Base-by-base conservation (phyloP, 2,329 filamentous ascomycete genomes). In the Penicillium griseofulvum region DNA sequence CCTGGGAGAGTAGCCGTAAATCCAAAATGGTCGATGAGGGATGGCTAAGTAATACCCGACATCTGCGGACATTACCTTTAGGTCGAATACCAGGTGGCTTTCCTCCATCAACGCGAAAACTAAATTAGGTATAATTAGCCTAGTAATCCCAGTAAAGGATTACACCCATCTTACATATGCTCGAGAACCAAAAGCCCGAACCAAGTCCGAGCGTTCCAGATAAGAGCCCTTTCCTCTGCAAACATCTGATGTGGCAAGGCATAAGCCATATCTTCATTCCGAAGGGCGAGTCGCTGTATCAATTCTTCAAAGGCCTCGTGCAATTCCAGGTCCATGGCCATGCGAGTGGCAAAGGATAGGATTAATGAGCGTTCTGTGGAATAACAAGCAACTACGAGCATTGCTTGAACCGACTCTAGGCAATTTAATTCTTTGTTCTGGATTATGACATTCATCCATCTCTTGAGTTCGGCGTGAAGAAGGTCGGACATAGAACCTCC, bases 151-250 rank as follows among this genome's bases (percentile, higher is more conserved):
- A 14, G 8, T 17, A 14, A 11, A 19, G 1, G 4, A 33, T 29
- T 8, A 2, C 28, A 29, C 2, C 2, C 4, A 29, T 36, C 31
- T 55, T 50, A 74, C 61, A 80, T 82, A 56, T 82, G 76, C 24
- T 82, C 80, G 11, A 83, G 66, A 19, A 83, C 78, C 54, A 81
- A 74, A 4, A 82, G 71, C 3, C 78, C 79, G 63, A 82, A 78
- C 80, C 81, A 83, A 0, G 80, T 75, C 37, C 81, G 71, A 0
- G 76, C 68, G 45, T 73, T 74, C 22, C 75, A 69, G 69, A 79
- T 75, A 52, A 81, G 60, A 11, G 64, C 59, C 19, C 53, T 56
- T 36, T 65, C 62, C n/a, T 46, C 42, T 28, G 62, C 59, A 29
- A 59, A 45, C 24, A 58, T 55, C 37, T 56, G 41, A 14, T 51